Conservation (phyloP, 2,329 filamentous ascomycete genomes). For the Periconia sp. region DNA sequence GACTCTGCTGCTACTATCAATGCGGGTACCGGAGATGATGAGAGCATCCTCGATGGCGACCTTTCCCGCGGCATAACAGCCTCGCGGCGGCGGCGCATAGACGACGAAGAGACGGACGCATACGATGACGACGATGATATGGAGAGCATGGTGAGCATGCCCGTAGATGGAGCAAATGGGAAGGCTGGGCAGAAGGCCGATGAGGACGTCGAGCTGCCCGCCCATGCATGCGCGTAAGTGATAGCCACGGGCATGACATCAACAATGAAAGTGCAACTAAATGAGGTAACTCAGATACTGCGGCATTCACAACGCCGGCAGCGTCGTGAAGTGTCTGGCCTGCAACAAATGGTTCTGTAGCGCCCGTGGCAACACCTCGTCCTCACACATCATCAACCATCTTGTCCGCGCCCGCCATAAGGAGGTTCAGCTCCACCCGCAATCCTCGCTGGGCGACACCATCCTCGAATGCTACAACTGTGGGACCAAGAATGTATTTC, state of each 20-base stretch:
- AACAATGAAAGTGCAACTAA: too few species aligned
- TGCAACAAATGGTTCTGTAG: slow-evolving; percentile 99
- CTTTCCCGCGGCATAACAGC: slow-evolving; percentile 65
- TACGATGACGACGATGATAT: slow-evolving; percentile 80
- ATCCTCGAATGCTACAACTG: slow-evolving; percentile 99
- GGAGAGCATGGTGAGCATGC: slow-evolving; percentile 78
- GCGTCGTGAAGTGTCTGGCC: slow-evolving; percentile 92
- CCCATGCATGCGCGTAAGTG: slow-evolving; percentile 89
- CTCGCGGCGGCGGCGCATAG: slow-evolving; percentile 65
- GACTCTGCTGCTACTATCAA: slow-evolving; percentile 88
- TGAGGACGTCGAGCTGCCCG: slow-evolving; percentile 82
- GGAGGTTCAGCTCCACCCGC: slow-evolving; percentile 95
- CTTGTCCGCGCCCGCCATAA: slow-evolving; percentile 97
- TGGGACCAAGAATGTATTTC: slow-evolving; percentile 98
- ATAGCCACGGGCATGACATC: slow-evolving; percentile 1
- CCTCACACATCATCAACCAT: slow-evolving; percentile 98
- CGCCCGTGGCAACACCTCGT: slow-evolving; percentile 93
- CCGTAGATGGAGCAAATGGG: slow-evolving; percentile 76
- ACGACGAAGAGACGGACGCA: slow-evolving; percentile 85
- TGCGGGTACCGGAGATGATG: slow-evolving; percentile 85
- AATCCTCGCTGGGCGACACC: slow-evolving; percentile 91
- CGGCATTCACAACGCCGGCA: slow-evolving; percentile 93
- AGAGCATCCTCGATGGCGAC: slow-evolving; percentile 76
- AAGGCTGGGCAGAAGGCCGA: slow-evolving; percentile 61
- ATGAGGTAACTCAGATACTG: slow-evolving; percentile 85